Base-by-base conservation (phyloP, 2,329 filamentous ascomycete genomes). In the Fusarium graminum region DNA sequence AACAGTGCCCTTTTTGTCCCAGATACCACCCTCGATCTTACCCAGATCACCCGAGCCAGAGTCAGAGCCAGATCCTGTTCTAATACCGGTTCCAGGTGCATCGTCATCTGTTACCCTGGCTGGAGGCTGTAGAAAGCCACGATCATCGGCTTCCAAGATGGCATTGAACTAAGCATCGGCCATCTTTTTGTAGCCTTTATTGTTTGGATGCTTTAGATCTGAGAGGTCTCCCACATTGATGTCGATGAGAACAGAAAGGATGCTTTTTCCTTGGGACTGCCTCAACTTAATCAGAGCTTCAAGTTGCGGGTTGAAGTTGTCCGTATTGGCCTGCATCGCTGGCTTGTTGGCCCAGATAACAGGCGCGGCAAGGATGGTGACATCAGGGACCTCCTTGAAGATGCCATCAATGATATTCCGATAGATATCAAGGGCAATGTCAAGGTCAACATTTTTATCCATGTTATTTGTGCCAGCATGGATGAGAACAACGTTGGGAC, bases 401-500 rank as follows among this genome's bases (percentile, higher is more conserved):
- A 66, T 19, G 5, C 52, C 49, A 11, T 61, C 49, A 7, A 61
- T 53, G 0, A 64, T 61, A 4, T 19, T 34, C 9, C 11, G 22
- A 8, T 52, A 12, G 16, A 65, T 40, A 4, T 8, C 3, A 8
- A 26, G 25, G 10, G 41, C 34, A 6, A 50, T 19, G 9, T 53
- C 22, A 11, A 56, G 52, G 2, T 57, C 54, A 29, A 26, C 29
- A 2, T 59, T 44, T 2, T 55, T 49, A 16, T 66, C 60, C 60
- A 65, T 65, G 0, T 66, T 66, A 16, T 66, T 66, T 0, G 63
- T 66, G 0, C 63, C 60, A 12, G 63, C 60, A 46, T 66, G 60
- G 3, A 66, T 6, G 17, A 65, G 60, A 34, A 66, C 52, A 8
- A 65, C 39, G 1, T 66, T 61, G 4, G 60, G 63, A 8, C 52